Percentiles rank a stretch among this genome's conserved stretches.
Evolutionary conservation across 371 early-diverging fungal species (phyloP).

Genomic region (Mortierella sp.): DNA sequence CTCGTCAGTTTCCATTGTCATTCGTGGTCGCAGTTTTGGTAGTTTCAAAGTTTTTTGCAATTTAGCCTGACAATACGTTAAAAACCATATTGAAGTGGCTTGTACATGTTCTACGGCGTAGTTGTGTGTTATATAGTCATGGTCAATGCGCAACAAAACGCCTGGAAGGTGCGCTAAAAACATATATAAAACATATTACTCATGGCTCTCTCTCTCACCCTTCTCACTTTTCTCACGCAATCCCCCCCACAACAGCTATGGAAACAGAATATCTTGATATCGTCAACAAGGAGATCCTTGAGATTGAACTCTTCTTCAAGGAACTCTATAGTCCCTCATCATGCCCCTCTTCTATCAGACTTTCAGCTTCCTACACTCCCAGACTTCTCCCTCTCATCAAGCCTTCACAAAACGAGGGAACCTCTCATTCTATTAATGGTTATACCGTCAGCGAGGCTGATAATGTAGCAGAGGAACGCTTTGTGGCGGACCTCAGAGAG

Average conservation of each 20-base stretch:
- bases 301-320: constrained; percentile 33
- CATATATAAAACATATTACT: no score
- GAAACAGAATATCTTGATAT: constrained; percentile 26
- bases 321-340: neutral
- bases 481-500: constrained; percentile 15
- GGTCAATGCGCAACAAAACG: no score
- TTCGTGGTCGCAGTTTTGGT: neutral
- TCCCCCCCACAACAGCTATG: constrained; percentile 7
- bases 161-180: no score
- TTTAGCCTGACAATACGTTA: no score
- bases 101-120: neutral
- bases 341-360: neutral
- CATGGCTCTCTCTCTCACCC: no score
- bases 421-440: neutral
- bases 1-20: neutral
- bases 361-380: neutral
- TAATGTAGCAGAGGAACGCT: neutral
- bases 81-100: neutral
- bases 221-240: neutral
- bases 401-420: neutral
- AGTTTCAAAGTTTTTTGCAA: neutral
- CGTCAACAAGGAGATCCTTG: constrained; percentile 33
- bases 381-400: constrained; percentile 23
- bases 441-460: neutral
- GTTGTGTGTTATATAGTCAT: no score